phyloP scores from a whole-genome alignment of 345 rosid species.

The Gossypium turneri region DNA sequence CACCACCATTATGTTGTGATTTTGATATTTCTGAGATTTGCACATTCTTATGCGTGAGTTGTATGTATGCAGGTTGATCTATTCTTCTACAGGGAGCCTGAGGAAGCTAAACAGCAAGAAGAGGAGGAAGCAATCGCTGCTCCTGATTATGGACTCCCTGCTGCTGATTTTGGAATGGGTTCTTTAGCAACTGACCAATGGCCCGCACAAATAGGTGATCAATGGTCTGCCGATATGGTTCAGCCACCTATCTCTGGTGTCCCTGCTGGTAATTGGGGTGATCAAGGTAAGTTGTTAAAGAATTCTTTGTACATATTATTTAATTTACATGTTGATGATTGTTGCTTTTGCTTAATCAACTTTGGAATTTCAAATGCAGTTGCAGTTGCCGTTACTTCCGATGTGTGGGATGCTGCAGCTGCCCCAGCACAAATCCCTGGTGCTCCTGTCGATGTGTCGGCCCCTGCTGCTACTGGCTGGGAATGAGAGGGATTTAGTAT shows the following conservation, averaged over 20 bases:
- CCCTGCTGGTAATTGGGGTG: slow-evolving; percentile 43
- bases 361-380: slow-evolving; percentile 11
- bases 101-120: slow-evolving; percentile 54
- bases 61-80: slow-evolving; percentile 52
- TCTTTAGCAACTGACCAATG: slow-evolving; percentile 44
- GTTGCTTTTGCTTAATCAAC: not conserved
- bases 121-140: slow-evolving; percentile 53
- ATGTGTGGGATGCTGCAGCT: slow-evolving; percentile 48
- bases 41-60: not conserved
- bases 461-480: slow-evolving; percentile 35
- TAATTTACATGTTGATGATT: not conserved
- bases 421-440: slow-evolving; percentile 22
- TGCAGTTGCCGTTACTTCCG: slow-evolving; percentile 20
- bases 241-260: slow-evolving; percentile 56
- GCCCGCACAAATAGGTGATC: slow-evolving; percentile 48
- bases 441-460: not conserved
- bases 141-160: slow-evolving; percentile 41
- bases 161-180: slow-evolving; percentile 29
- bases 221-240: slow-evolving; percentile 54
- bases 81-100: slow-evolving; percentile 82
- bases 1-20: not conserved
- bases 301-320: not conserved
- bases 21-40: not conserved
- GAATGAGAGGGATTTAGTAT: slow-evolving; percentile 29
- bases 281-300: slow-evolving; percentile 19